A percentile compares a stretch with the other conserved stretches of the same genome.
Conservation (phyloP, 2,329 filamentous ascomycete genomes). For the Zopfia rhizophila region DNA sequence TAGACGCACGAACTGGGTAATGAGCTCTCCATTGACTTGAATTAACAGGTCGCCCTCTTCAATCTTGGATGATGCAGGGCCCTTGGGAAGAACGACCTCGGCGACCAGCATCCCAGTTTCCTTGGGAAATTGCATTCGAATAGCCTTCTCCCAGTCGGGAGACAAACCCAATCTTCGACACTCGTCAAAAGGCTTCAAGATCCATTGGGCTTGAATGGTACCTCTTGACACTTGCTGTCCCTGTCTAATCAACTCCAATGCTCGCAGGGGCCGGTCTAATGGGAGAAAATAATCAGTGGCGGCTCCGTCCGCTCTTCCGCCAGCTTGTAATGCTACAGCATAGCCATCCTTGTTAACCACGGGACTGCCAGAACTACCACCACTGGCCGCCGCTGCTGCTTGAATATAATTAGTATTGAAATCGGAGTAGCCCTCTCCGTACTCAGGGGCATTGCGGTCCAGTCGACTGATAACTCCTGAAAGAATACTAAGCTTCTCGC, state of each 20-base stretch:
- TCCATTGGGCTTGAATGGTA: conserved; percentile 97
- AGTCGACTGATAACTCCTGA: conserved; percentile 97
- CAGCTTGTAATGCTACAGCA: conserved; percentile 92
- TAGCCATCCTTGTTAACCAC: conserved; percentile 95
- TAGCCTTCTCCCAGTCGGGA: conserved; percentile 84
- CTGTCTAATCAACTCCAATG: conserved; percentile 84
- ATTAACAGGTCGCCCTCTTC: conserved; percentile 94
- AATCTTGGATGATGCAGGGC: conserved; percentile 85
- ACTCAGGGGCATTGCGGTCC: conserved; percentile 96
- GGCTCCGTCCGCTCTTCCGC: conserved; percentile 91
- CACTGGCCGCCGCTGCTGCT: conserved; percentile 94
- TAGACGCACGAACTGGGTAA: conserved; percentile 91
- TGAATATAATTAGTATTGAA: conserved; percentile 98
- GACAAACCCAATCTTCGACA: conserved; percentile 88
- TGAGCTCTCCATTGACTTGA: conserved; percentile 90
- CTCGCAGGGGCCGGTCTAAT: conserved; percentile 87
- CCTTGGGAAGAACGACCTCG: conserved; percentile 91
- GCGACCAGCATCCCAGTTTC: conserved; percentile 98
- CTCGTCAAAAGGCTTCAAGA: conserved; percentile 97
- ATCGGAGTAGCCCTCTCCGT: conserved; percentile 97
- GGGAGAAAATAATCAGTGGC: conserved; percentile 98
- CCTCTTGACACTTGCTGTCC: conserved; percentile 82
- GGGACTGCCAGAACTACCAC: conserved; percentile 97
- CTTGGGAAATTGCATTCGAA: conserved; percentile 84
- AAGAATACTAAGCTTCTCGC: conserved; percentile 97